Conservation (phyloP, 1,139 yeast genomes). For the Suhomyces anneliseae region DNA sequence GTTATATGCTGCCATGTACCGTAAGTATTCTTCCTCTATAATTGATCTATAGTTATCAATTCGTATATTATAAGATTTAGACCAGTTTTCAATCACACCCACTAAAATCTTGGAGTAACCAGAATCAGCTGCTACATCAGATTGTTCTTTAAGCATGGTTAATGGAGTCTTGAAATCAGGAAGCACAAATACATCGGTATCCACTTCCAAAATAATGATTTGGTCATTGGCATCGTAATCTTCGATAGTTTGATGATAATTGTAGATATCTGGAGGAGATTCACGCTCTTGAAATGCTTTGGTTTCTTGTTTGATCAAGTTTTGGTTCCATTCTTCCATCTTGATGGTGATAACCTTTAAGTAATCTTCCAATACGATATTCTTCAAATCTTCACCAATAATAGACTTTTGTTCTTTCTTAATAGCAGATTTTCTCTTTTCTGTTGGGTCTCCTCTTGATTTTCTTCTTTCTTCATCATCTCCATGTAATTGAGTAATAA, state of each 20-base stretch:
- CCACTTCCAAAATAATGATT: slow-evolving; percentile 60
- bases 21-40: slow-evolving; percentile 57
- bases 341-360: slow-evolving; percentile 65
- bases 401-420: slow-evolving; percentile 47
- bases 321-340: slow-evolving; percentile 80
- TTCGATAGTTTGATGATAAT: slow-evolving; percentile 41
- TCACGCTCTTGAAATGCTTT: slow-evolving; percentile 60
- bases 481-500: slow-evolving; percentile 27
- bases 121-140: slow-evolving; percentile 88
- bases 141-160: slow-evolving; percentile 83
- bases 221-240: slow-evolving; percentile 52
- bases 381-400: slow-evolving; percentile 71
- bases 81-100: slow-evolving; percentile 81
- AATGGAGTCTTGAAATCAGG: slow-evolving; percentile 54
- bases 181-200: slow-evolving; percentile 68
- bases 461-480: slow-evolving; percentile 9
- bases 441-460: not conserved
- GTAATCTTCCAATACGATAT: slow-evolving; percentile 66
- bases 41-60: slow-evolving; percentile 60
- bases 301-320: slow-evolving; percentile 64
- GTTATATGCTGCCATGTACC: slow-evolving; percentile 44
- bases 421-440: slow-evolving; percentile 39
- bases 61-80: slow-evolving; percentile 57
- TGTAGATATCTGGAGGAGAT: slow-evolving; percentile 65
- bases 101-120: slow-evolving; percentile 79